Evolutionary conservation across 371 early-diverging fungal genomes (phyloP).

Genomic region (Saksenaea vasiformis): DNA sequence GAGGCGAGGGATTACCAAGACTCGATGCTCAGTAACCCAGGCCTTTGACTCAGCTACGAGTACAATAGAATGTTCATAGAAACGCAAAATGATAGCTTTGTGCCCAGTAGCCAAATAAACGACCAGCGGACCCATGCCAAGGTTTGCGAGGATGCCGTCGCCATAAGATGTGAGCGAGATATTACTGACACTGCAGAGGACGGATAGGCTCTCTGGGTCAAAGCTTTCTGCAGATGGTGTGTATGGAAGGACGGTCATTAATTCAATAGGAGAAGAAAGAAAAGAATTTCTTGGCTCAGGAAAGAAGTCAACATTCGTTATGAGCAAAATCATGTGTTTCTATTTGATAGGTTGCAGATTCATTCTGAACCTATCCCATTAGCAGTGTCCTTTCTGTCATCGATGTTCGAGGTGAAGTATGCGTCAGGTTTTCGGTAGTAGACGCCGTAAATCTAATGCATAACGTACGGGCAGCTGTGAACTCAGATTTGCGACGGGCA

Average conservation of each 20-base stretch:
- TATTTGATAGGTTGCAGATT: too few relatives aligned
- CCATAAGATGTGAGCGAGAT: neutral
- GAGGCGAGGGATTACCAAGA: constrained; percentile 27
- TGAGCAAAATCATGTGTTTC: too few relatives aligned
- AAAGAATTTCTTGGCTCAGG: neutral
- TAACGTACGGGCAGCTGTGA: too few relatives aligned
- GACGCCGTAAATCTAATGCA: too few relatives aligned
- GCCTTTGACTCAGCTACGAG: constrained; percentile 33
- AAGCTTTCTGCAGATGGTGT: neutral
- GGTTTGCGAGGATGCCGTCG: constrained; percentile 3
- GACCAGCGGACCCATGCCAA: constrained; percentile 24
- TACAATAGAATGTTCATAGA: constrained; percentile 25
- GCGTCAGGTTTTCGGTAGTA: too few relatives aligned
- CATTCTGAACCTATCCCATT: too few relatives aligned
- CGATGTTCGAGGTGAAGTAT: too few relatives aligned
- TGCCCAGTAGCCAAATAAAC: constrained; percentile 17
- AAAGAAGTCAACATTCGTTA: too few relatives aligned
- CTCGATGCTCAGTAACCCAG: constrained; percentile 31
- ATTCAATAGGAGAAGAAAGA: neutral
- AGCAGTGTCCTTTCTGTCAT: too few relatives aligned
- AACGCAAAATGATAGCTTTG: constrained; percentile 20
- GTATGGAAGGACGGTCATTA: neutral
- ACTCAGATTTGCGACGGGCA: too few relatives aligned
- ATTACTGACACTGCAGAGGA: neutral
- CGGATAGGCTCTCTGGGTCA: neutral